Base-by-base conservation (phyloP, 2,329 filamentous ascomycete species). In the Colletotrichum brevisporum region DNA sequence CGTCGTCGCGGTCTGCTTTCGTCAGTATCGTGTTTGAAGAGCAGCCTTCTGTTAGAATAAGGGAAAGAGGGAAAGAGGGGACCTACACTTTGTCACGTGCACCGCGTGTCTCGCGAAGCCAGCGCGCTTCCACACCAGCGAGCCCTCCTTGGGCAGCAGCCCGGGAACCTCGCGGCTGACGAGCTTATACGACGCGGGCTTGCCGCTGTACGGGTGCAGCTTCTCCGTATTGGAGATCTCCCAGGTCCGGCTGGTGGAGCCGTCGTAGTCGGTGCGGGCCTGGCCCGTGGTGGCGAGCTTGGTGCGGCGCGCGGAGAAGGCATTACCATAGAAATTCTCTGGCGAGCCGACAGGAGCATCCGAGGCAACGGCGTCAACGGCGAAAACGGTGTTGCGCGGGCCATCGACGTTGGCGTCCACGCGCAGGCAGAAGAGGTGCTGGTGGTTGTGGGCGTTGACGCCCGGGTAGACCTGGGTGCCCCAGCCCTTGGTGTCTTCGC, bases 381-480 rank as follows among this genome's bases (percentile, higher is more conserved):
- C 89, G 84, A 94, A 95, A 68, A 97, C 86, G 0, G 94, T 95
- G 79, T 98, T 98, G 71, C 91, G 87, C 1, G 91, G 89, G 0
- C 95, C 95, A 77, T 97, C 95, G 63, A 98, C 88, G 76, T 95
- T 96, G 39, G 94, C 89, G 78, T 98, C 93, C 51, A 97, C 84
- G 50, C 95, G 93, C 51, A 98, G 84, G 77, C 94, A 97, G 88
- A 98, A 98, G 39, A 98, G 87, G 79, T 98, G 95, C 81, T 98
- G 94, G 80, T 98, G 95, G 83, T 97, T 97, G 83, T 97, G 95
- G 0, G 95, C 95, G 76, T 97, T 97, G 76, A 97, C 94, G 48
- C 93, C 85, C 0, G 94, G 93, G 76, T 95, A 96, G 9, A 98
- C 95, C 79, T 97, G 91, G 0, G 94, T 97, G 65, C 95, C 95